Percentiles rank a stretch among this genome's conserved stretches.
phyloP scores from a whole-genome alignment of 352 stramenopile genomes.

The Phytopythium kandeliae region DNA sequence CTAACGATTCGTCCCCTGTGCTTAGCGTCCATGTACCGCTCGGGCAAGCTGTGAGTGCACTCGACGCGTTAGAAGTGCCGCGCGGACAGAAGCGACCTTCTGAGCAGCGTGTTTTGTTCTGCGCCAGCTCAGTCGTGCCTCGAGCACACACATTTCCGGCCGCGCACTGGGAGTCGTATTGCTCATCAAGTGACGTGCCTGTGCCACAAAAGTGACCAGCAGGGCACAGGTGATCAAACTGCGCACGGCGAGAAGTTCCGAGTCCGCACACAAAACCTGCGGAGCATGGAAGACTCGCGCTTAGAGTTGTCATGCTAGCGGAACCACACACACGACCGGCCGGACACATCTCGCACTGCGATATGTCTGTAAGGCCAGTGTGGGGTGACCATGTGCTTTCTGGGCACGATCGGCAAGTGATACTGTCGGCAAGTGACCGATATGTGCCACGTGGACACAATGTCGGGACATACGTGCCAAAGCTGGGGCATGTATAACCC shows the following conservation, averaged over 20 bases:
- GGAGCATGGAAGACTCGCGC: constrained; percentile 82
- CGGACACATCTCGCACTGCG: constrained; percentile 93
- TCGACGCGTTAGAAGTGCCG: constrained; percentile 82
- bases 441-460: constrained; percentile 93
- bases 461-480: constrained; percentile 95
- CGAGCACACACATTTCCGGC: constrained; percentile 88
- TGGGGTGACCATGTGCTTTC: constrained; percentile 93
- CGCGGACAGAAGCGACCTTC: constrained; percentile 91
- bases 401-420: constrained; percentile 93
- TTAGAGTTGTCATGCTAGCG: constrained; percentile 83
- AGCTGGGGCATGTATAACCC: constrained; percentile 90
- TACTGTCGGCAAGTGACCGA: constrained; percentile 91
- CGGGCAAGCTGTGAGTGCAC: constrained; percentile 88
- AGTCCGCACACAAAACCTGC: constrained; percentile 93
- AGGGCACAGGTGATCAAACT: constrained; percentile 93
- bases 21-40: constrained; percentile 78
- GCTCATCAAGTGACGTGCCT: constrained; percentile 72
- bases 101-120: constrained; percentile 89
- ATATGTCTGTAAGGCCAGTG: constrained; percentile 92
- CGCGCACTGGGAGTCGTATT: constrained; percentile 86
- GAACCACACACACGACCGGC: constrained; percentile 92
- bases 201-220: constrained; percentile 88
- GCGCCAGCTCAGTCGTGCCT: constrained; percentile 84
- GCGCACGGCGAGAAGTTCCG: constrained; percentile 83
- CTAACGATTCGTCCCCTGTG: constrained; percentile 71